Base-by-base conservation (phyloP, 2,329 filamentous ascomycete species). In the Ophiostoma populinum region DNA sequence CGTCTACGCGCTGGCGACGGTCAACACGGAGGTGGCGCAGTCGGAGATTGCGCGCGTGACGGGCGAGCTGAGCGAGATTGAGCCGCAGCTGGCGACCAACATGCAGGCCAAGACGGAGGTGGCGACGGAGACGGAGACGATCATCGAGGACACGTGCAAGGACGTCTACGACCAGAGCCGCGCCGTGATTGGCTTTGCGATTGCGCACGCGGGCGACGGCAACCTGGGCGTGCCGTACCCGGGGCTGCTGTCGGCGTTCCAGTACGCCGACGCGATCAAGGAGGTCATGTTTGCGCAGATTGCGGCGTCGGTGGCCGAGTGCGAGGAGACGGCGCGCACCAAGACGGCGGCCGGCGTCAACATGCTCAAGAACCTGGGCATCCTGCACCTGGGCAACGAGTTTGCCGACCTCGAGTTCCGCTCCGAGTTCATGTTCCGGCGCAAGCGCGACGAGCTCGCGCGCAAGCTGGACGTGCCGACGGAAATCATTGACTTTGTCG, bases 261-360 rank as follows among this genome's bases (percentile, higher is more conserved):
- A 85, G 44, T 98, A 92, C 51, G 90, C 90, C 3, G 90, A 98
- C 44, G 83, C 92, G 41, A 63, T 95, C 42, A 92, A 92, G 55
- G 67, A 78, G 42, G 86, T 85, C 4, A 95, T 98, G 77, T 65
- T 98, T 11, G 75, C 85, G 16, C 76, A 86, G 46, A 86, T 98
- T 31, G 72, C 85, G 2, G 69, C 75, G 7, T 77, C 81, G 0
- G 85, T 95, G 7, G 64, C 66, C 4, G 58, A 64, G 24, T 94
- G 83, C 48, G 90, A 98, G 57, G 79, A 93, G 40, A 71, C 81
- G 43, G 90, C 85, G n/a, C 74, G 86, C 11, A 59, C 58, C 21
- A 76, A 74, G 58, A 82, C 86, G 0, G 75, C 87, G 0, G 59
- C 70, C 35, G 83, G 90, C 13, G 87, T 95, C 45, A 80, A 79